Percentiles rank a stretch among this genome's conserved stretches.
These are phyloP conservation scores for Trypanosoma lewisi DNA, from an alignment of 208 protist genomes.

Conservation along the genomic window DNA sequence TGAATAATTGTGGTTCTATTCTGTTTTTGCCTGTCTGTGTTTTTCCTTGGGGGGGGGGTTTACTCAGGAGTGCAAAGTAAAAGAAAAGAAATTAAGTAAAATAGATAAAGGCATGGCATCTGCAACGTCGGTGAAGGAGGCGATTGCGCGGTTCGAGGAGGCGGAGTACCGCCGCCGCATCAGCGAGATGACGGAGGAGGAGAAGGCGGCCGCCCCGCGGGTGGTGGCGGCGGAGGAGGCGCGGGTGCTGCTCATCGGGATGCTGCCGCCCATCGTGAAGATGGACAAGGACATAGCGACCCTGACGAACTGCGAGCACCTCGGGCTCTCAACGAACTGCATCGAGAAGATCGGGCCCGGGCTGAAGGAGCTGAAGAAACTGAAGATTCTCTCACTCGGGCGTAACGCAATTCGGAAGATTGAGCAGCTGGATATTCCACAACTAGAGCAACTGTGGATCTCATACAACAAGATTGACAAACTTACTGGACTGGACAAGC, in stretches of 20 bases:
- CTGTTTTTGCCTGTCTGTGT: slow-evolving; percentile 2
- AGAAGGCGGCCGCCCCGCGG: slow-evolving; percentile 52
- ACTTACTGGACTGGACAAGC: slow-evolving; percentile 91
- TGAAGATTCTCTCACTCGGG: slow-evolving; percentile 93
- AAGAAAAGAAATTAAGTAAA: neutral
- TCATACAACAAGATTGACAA: slow-evolving; percentile 96
- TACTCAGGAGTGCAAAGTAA: neutral
- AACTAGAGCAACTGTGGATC: slow-evolving; percentile 94
- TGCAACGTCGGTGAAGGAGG: slow-evolving; percentile 75
- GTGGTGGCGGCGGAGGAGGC: slow-evolving; percentile 78
- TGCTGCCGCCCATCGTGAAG: slow-evolving; percentile 92
- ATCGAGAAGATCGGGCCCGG: slow-evolving; percentile 94
- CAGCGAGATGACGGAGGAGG: slow-evolving; percentile 38
- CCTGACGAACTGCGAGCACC: slow-evolving; percentile 87
- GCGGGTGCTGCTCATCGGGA: slow-evolving; percentile 84
- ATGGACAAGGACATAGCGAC: slow-evolving; percentile 91
- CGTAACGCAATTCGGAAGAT: slow-evolving; percentile 95
- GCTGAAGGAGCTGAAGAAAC: slow-evolving; percentile 88
- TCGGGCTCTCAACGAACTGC: slow-evolving; percentile 92
- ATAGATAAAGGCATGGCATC: slow-evolving; percentile 50
- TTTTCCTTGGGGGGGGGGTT: neutral
- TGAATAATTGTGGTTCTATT: slow-evolving; percentile 2
- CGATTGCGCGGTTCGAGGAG: slow-evolving; percentile 78
- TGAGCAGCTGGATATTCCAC: slow-evolving; percentile 92
- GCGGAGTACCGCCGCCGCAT: slow-evolving; percentile 55